Conservation (phyloP, 2,329 filamentous ascomycete species). For the Zymoseptoria crescenta region DNA sequence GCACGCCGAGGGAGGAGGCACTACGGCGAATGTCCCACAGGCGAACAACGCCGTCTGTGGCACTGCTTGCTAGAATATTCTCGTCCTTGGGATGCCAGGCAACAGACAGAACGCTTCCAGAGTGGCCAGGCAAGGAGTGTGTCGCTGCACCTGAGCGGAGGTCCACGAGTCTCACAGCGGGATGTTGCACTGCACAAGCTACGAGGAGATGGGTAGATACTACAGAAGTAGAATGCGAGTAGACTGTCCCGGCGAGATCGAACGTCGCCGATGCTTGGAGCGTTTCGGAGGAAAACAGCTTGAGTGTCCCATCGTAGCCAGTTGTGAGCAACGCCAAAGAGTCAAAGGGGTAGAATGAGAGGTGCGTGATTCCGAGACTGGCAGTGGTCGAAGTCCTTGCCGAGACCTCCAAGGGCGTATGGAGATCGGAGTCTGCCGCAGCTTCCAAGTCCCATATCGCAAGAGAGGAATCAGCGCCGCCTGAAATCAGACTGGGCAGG, state of each 20-base stretch:
- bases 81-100: constrained; percentile 78
- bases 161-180: constrained; percentile 76
- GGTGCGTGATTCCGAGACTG: constrained; percentile 64
- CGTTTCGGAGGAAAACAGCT: constrained; percentile 62
- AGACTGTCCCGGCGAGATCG: constrained; percentile 59
- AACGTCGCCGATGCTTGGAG: constrained; percentile 58
- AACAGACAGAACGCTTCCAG: constrained; percentile 49
- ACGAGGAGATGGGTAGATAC: constrained; percentile 68
- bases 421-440: constrained; percentile 23
- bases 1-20: constrained; percentile 63
- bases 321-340: constrained; percentile 66
- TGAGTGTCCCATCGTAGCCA: constrained; percentile 70
- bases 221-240: constrained; percentile 70
- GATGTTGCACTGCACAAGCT: constrained; percentile 80
- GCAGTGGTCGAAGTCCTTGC: constrained; percentile 40
- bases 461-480: constrained; percentile 75
- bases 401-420: constrained; percentile 11
- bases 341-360: constrained; percentile 74
- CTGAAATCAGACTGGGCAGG: constrained; percentile 61
- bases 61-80: constrained; percentile 72
- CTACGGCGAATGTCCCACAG: constrained; percentile 83
- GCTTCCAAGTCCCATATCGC: constrained; percentile 80
- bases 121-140: constrained; percentile 44
- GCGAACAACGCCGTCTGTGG: constrained; percentile 74
- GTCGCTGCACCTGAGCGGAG: constrained; percentile 68